Base-by-base conservation (phyloP, 2,329 filamentous ascomycete species). In the Arthrobotrys iridis region DNA sequence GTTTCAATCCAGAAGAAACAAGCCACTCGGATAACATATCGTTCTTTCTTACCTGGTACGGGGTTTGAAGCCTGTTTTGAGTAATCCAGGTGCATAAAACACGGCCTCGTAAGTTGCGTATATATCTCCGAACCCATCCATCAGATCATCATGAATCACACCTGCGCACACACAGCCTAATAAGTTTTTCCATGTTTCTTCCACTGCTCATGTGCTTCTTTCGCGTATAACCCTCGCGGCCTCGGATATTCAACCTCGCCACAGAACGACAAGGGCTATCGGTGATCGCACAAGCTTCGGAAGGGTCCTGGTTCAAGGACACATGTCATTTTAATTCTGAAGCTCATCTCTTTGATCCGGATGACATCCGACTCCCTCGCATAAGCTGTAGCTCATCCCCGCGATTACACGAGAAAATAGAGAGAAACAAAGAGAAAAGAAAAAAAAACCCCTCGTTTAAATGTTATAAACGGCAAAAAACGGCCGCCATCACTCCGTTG, bases 21-120 rank as follows among this genome's bases (percentile, higher is more conserved):
- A 18, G 26, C 41, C 26, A 35, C 15, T 37, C 33, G 30, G 33
- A 65, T 52, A 4, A 33, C 60, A 22, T 65, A 10, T 35, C 60
- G 30, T 20, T 4, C 30, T 55, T 55, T 37, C 55, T 59, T 26
- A 59, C 37, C 55, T 59, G 55, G 46, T 52, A 33, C 26, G 46
- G 46, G 50, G 50, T 55, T 24, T 37, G 18, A 55, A 33, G 50
- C 28, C 50, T 55, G 18, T 59, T 43, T 60, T 70, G 65, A 70
- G 65, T 70, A 70, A 70, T 70, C 65, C 45, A 45, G 50, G 62
- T 62, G 22, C 52, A 68, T 41, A 35, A 68, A n/a, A 55, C 50
- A 55, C 50, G 50, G 48, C 50, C 50, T 55, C 50, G 37, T 37
- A 55, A 37, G 18, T 55, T 55, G 50, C 50, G 50, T 55, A 22